phyloP scores from a whole-genome alignment of 1,139 yeast species.

The Yamadazyma buinensis region DNA sequence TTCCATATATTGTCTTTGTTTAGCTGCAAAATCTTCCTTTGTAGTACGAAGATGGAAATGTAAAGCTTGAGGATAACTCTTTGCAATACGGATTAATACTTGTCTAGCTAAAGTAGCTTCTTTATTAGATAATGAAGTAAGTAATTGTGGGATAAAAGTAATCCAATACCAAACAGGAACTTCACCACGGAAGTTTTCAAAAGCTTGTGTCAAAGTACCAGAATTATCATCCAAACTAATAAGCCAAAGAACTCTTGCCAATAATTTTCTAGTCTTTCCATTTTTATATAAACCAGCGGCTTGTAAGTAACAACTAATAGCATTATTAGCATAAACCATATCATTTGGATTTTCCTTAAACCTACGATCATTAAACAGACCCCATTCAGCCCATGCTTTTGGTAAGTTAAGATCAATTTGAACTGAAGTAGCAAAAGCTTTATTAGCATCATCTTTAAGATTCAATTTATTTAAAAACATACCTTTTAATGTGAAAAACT shows the following conservation, averaged over 20 bases:
- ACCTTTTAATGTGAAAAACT: conserved; percentile 93
- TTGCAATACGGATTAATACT: conserved; percentile 86
- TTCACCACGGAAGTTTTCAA: conserved; percentile 90
- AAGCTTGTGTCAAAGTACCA: conserved; percentile 81
- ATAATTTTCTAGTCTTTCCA: conserved; percentile 80
- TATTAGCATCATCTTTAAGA: conserved; percentile 92
- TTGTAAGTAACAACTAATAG: conserved; percentile 92
- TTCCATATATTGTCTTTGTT: conserved; percentile 75
- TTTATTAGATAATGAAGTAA: conserved; percentile 83
- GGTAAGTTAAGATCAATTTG: conserved; percentile 91
- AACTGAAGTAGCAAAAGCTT: conserved; percentile 96
- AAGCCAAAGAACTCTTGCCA: conserved; percentile 91
- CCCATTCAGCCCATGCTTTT: conserved; percentile 99
- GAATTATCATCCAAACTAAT: conserved; percentile 84
- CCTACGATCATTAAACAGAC: conserved; percentile 85
- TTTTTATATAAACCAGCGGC: conserved; percentile 96
- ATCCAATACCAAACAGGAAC: conserved; percentile 99
- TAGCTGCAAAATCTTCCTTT: conserved; percentile 85
- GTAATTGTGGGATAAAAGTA: conserved; percentile 89
- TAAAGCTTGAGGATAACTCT: conserved; percentile 94
- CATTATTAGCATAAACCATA: conserved; percentile 85
- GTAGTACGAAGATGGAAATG: conserved; percentile 96
- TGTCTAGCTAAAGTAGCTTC: conserved; percentile 89
- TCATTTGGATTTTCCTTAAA: conserved; percentile 83
- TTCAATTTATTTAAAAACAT: conserved; percentile 92